Evolutionary conservation across 78 protist genomes (phyloP).

Genomic region (Chrysochromulina parva): DNA sequence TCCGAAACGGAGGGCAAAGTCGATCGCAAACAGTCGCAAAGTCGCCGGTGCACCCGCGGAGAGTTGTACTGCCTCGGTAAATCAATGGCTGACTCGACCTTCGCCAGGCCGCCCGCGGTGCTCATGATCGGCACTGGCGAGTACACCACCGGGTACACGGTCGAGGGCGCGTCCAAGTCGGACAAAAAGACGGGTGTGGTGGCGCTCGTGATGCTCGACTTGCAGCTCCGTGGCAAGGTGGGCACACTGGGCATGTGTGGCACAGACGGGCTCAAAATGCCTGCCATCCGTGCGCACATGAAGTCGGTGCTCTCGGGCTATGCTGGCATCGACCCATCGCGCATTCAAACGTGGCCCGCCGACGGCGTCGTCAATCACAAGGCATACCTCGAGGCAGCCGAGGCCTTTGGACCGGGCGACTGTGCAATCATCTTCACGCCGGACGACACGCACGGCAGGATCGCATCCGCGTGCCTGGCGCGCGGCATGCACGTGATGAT

Average conservation of each 20-base stretch:
- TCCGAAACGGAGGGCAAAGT: too few species aligned
- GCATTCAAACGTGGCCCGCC: conserved; percentile 4
- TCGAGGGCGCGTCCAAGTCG: neutral
- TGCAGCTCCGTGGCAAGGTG: conserved; percentile 22
- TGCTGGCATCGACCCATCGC: neutral
- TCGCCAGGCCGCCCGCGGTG: neutral
- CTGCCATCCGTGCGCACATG: conserved; percentile 47
- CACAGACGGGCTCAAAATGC: conserved; percentile 42
- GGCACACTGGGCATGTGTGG: conserved; percentile 42
- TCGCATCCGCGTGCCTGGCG: conserved; percentile 43
- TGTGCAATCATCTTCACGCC: conserved; percentile 63
- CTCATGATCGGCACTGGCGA: conserved; percentile 56
- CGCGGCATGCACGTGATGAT: conserved; percentile 60
- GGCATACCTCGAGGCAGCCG: neutral
- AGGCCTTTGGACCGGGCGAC: conserved; percentile 27
- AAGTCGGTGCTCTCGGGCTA: conserved; percentile 18
- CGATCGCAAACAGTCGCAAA: too few species aligned
- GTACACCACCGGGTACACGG: conserved; percentile 61
- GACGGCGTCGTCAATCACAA: conserved; percentile 35
- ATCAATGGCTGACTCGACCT: too few species aligned
- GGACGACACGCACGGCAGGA: conserved; percentile 65
- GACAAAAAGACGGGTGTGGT: conserved; percentile 61
- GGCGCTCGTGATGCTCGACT: conserved; percentile 49
- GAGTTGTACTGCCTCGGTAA: too few species aligned
- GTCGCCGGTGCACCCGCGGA: too few species aligned